Evolutionary conservation across 345 rosid species (phyloP), one percentile per base, ranked within the genome.

Genomic region (Pseudoturritis turrita): DNA sequence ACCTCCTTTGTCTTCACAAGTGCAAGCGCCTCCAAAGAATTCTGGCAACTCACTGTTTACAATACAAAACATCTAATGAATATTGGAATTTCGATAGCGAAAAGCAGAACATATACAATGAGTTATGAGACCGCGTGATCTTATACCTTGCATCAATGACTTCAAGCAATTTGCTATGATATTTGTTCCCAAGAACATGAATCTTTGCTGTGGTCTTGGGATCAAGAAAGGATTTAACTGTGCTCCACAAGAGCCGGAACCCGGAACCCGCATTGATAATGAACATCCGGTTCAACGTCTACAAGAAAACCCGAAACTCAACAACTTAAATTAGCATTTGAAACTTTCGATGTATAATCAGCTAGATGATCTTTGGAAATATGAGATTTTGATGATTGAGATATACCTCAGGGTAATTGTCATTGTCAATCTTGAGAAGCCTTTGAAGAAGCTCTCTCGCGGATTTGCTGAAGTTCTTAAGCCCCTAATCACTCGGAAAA

Each of bases 171-270:
- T 89, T 96, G 86, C 86, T 85, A 62, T 92, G 98, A 59, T 87
- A 96, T 83, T 90, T 96, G 88, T 87, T 87, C 54, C 99, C 99
- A 80, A 96, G 89, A 83, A 96, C 99, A 77, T 91, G 91, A 81
- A 95, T 89, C 79, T 95, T 95, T 54, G 91, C 59, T 13, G 96
- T 79, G 50, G 99, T 95, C 78, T 87, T 95, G 50, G 99, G 97
- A 62, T 94, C 97, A 51, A 94, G 88, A 84, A 94, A 94, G 23
- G 84, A 80, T 62, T 91, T 94, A 15, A 91, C 89, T 0, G 96
- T 88, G 88, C 79, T 88, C 99, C 99, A 95, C 65, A 95, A 78
- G 57, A 95, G 86, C 85, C 96, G 81, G 80, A 95, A 95, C 63
- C 96, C 99, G 4, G 97, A 63, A 47, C 97, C 99, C 0, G 96